Percentiles rank a stretch among this genome's conserved stretches.
phyloP scores from a whole-genome alignment of 2,329 filamentous ascomycete genomes.

The Cercospora sp. region DNA sequence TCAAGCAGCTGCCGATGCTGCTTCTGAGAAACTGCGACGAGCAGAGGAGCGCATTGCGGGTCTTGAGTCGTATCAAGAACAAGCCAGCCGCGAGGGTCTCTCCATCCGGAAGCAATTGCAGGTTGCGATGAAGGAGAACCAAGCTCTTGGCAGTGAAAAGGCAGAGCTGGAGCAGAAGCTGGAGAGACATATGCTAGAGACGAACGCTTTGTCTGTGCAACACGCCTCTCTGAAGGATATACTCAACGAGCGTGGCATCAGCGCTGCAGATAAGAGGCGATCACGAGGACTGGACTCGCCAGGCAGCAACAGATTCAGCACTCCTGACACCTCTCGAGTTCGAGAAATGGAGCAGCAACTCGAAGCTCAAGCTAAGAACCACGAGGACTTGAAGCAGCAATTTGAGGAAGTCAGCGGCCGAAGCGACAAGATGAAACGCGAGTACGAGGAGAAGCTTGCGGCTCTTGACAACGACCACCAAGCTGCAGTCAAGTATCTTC shows the following conservation, averaged over 20 bases:
- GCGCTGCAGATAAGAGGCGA: slow-evolving; percentile 69
- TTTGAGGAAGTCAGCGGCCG: slow-evolving; percentile 77
- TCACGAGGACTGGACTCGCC: slow-evolving; percentile 72
- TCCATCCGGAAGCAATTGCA: slow-evolving; percentile 88
- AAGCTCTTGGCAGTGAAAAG: slow-evolving; percentile 77
- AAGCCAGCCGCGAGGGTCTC: slow-evolving; percentile 89
- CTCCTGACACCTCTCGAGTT: slow-evolving; percentile 75
- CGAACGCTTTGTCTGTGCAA: slow-evolving; percentile 90
- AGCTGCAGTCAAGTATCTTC: slow-evolving; percentile 95
- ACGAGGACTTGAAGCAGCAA: slow-evolving; percentile 78
- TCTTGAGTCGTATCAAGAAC: slow-evolving; percentile 94
- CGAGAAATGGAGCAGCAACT: slow-evolving; percentile 88
- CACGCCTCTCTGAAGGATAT: slow-evolving; percentile 92
- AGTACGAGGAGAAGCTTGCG: slow-evolving; percentile 88
- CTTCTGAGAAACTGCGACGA: slow-evolving; percentile 83
- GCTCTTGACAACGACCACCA: slow-evolving; percentile 97
- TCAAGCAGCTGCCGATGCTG: slow-evolving; percentile 80
- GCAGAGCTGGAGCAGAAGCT: slow-evolving; percentile 79
- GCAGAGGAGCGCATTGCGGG: slow-evolving; percentile 97
- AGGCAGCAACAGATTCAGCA: slow-evolving; percentile 64
- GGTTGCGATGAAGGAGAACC: slow-evolving; percentile 75
- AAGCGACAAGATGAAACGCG: slow-evolving; percentile 80
- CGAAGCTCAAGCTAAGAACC: slow-evolving; percentile 70
- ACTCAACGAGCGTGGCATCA: slow-evolving; percentile 83
- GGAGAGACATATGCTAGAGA: slow-evolving; percentile 83